Percentiles rank a stretch among this genome's conserved stretches.
phyloP scores from a whole-genome alignment of 805 yeast genomes.

The Suhomyces sp. region DNA sequence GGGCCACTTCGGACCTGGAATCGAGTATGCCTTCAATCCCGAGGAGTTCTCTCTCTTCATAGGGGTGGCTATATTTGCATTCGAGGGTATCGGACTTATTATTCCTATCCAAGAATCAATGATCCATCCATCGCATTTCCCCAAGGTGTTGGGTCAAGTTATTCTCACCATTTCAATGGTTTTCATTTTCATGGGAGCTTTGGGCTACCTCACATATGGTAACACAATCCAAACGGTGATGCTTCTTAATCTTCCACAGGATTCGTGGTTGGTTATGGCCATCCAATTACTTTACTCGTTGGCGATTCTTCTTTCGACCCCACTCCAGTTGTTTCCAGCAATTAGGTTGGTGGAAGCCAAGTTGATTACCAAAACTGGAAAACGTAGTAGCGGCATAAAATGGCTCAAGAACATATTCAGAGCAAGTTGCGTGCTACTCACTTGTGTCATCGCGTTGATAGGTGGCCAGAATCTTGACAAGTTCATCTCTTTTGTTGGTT shows the following conservation, averaged over 20 bases:
- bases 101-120: slow-evolving; percentile 82
- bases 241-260: slow-evolving; percentile 68
- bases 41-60: slow-evolving; percentile 67
- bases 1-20: slow-evolving; percentile 43
- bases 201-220: slow-evolving; percentile 74
- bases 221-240: slow-evolving; percentile 62
- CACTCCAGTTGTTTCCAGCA: slow-evolving; percentile 79
- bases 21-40: slow-evolving; percentile 50
- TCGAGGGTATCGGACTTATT: slow-evolving; percentile 80
- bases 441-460: slow-evolving; percentile 57
- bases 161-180: slow-evolving; percentile 59
- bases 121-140: slow-evolving; percentile 72
- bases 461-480: slow-evolving; percentile 70
- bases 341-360: slow-evolving; percentile 67
- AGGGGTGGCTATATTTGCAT: slow-evolving; percentile 85
- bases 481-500: slow-evolving; percentile 78
- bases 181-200: slow-evolving; percentile 60
- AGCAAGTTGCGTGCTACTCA: slow-evolving; percentile 48
- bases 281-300: slow-evolving; percentile 71
- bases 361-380: slow-evolving; percentile 57
- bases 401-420: slow-evolving; percentile 68
- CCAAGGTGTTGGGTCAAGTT: slow-evolving; percentile 59
- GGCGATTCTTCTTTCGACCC: slow-evolving; percentile 75
- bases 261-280: slow-evolving; percentile 54
- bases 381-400: slow-evolving; percentile 47